phyloP scores from a whole-genome alignment of 345 rosid species.

The Citrus inodora region DNA sequence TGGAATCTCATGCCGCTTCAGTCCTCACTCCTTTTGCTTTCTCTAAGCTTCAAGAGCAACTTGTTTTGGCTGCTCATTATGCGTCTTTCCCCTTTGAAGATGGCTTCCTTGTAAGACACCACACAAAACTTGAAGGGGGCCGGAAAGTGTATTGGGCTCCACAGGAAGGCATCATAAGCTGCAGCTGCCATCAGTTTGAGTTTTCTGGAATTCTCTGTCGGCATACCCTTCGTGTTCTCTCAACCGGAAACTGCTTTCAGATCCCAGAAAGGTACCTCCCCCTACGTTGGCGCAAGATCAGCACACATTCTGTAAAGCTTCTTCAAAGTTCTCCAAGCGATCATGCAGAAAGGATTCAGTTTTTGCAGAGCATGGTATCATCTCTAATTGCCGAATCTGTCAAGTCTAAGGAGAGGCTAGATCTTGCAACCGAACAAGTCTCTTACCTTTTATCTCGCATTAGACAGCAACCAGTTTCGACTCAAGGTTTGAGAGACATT shows the following conservation, averaged over 20 bases:
- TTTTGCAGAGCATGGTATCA: constrained; percentile 73
- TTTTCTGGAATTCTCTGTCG: constrained; percentile 95
- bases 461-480: constrained; percentile 61
- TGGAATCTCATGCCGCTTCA: constrained; percentile 90
- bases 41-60: constrained; percentile 94
- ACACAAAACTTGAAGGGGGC: constrained; percentile 89
- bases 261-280: constrained; percentile 88
- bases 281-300: constrained; percentile 74
- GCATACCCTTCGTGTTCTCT: constrained; percentile 90
- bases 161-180: constrained; percentile 80
- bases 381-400: constrained; percentile 64
- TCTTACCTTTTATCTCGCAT: constrained; percentile 68
- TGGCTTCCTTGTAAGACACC: constrained; percentile 85
- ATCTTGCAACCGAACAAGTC: constrained; percentile 72
- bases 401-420: constrained; percentile 83
- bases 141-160: constrained; percentile 90
- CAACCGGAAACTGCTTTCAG: constrained; percentile 91
- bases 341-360: constrained; percentile 67
- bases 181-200: constrained; percentile 94
- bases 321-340: constrained; percentile 40
- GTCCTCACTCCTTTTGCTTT: constrained; percentile 92
- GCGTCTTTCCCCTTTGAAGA: constrained; percentile 91
- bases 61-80: constrained; percentile 90
- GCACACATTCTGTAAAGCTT: constrained; percentile 42
- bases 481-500: constrained; percentile 34